Evolutionary conservation across 768 basidiomycete genomes (phyloP), one percentile per base, ranked within the genome.

Genomic region (Russula virescens): DNA sequence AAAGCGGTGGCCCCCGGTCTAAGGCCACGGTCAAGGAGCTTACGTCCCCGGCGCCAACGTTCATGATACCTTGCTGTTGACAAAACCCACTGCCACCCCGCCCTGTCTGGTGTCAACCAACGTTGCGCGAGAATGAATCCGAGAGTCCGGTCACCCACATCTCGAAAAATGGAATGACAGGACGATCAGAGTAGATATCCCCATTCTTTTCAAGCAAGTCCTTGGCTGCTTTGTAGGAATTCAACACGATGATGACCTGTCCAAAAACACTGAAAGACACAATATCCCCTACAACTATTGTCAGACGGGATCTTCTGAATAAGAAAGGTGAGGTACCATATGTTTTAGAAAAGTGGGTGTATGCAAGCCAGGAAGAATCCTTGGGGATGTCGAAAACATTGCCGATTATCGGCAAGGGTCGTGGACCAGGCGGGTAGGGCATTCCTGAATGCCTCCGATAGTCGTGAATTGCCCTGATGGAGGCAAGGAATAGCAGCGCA

Each of bases 201-300:
- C 82, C 78, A 57, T 80, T 75, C 68, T 78, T 83, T 45, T 83
- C 82, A 28, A 86, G 73, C 25, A 85, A 71, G 61, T 80, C 81
- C 11, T 74, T 73, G 40, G 78, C 75, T 3, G 75, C 77, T 63
- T 77, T 73, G 63, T 73, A 61, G 59, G 76, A 76, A 68, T 79
- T 82, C 45, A 85, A 70, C 55, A 86, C 71, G 55, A 85, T 65
- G 69, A 81, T 76, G 10, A 77, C 75, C 58, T 78, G 78, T 23
- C 78, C 76, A 25, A 85, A 70, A 23, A 81, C 60, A 45, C 69
- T 69, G 49, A 77, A 59, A 61, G 38, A 35, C 13, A 60, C 2
- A 16, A 23, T 23, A 18, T 55, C 19, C 35, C 21, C 56, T 45
- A 31, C 31, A 31, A 14, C 1, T 18, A 9, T 10, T 25, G 35